A percentile compares a stretch with the other conserved stretches of the same genome.
phyloP scores from a whole-genome alignment of 208 protist species.

The Tritrichomonas musculus region DNA sequence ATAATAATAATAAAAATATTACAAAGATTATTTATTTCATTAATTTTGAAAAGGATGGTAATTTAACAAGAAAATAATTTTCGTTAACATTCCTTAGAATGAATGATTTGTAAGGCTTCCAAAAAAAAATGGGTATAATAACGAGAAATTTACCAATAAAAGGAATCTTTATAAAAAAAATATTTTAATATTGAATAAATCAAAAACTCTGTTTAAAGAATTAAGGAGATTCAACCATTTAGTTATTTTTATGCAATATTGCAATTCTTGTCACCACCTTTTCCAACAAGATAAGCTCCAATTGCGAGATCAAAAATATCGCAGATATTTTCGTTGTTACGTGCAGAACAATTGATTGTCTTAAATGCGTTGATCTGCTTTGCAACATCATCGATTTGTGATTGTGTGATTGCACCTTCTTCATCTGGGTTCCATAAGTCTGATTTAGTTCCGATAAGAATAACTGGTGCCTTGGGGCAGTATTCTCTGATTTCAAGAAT shows the following conservation, averaged over 20 bases:
- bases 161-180: too few relatives aligned
- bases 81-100: too few relatives aligned
- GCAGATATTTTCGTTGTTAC: not conserved
- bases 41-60: too few relatives aligned
- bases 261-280: not conserved
- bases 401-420: not conserved
- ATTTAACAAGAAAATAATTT: too few relatives aligned
- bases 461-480: not conserved
- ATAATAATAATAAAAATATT: too few relatives aligned
- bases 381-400: not conserved
- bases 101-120: too few relatives aligned
- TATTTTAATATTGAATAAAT: too few relatives aligned
- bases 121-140: too few relatives aligned
- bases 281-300: not conserved
- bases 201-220: too few relatives aligned
- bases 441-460: slow-evolving; percentile 32
- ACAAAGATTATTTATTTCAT: too few relatives aligned
- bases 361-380: slow-evolving; percentile 22
- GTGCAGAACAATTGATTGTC: slow-evolving; percentile 31
- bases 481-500: not conserved
- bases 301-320: slow-evolving; percentile 9
- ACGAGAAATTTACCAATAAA: too few relatives aligned
- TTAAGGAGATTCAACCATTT: too few relatives aligned
- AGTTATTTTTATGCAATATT: slow-evolving; percentile 28
- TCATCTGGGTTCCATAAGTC: not conserved